Evolutionary conservation across 331 rosid species (phyloP), one percentile per base, ranked within the genome.

Genomic region (Spiraea crenata): DNA sequence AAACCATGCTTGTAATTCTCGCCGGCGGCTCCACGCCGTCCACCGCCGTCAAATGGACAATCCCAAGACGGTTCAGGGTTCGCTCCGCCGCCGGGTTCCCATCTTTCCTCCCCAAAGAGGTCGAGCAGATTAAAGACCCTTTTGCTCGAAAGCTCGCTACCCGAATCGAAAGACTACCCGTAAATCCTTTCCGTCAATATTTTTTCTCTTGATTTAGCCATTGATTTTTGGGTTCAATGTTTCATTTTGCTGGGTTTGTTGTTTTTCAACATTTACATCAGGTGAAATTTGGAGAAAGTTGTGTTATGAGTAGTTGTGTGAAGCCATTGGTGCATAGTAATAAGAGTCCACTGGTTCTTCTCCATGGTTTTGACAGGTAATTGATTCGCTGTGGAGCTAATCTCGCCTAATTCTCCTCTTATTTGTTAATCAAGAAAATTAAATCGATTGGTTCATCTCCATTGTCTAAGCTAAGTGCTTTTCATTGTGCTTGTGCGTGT

Each of bases 361-460:
- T 93, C n/a, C 97, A 93, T 70, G 92, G 97, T 70, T 93, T 93
- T 71, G 97, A 93, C 85, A 93, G 97, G 99, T 25, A 25, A 2
- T 25, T 25, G 31, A 25, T 25, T 25, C 31, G 31, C 31, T 25
- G 31, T 25, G 31, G 31, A 25, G 31, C 31, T 25, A 25, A 25
- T 25, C 31, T 25, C 31, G 31, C 31, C 31, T 25, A 25, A 25
- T 91, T 63, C 76, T 45, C 51, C 47, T 41, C 19, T 39, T 5
- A 37, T n/a, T 47, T 10, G 12, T 75, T 75, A 41, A 55, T 73
- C 73, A 31, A 48, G 57, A 42, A 48, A 47, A 51, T 17, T 8
- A 0, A 56, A 9, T 57, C 12, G 31, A 25, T 25, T 25, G 31
- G 31, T 5, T 7, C 5, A 5, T 56, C 2, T 25, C 3, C 1